Evolutionary conservation across 148 eudicot species (phyloP).

Genomic region (Cornus florida): DNA sequence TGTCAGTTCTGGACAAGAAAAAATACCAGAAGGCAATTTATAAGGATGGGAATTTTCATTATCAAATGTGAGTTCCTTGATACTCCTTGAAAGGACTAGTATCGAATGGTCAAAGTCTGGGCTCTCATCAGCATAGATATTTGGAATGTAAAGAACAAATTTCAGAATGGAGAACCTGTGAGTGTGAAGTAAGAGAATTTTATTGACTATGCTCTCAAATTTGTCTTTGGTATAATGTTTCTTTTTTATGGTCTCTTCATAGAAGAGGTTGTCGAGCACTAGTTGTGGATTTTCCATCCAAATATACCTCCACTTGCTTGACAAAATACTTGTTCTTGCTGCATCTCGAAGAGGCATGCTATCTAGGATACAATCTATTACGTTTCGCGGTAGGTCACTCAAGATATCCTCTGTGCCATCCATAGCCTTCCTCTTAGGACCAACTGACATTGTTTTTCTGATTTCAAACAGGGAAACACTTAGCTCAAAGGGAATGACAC

Average conservation of each 20-base stretch:
- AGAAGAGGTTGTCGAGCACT: background rate
- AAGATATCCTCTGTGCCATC: no score
- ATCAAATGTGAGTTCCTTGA: background rate
- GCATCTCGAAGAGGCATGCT: background rate
- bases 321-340: conserved; percentile 2
- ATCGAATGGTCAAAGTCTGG: background rate
- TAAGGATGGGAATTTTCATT: background rate
- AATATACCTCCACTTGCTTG: background rate
- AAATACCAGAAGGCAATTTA: background rate
- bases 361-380: no score
- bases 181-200: conserved; percentile 2
- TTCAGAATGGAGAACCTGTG: background rate
- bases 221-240: background rate
- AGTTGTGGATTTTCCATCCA: background rate
- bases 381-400: no score
- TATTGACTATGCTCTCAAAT: background rate
- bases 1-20: conserved; percentile 9
- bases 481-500: no score
- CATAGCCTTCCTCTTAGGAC: no score
- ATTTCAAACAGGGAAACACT: no score
- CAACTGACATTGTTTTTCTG: no score
- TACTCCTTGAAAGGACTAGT: background rate
- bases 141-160: background rate
- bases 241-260: background rate
- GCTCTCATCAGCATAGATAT: background rate